Conservation (phyloP, 2,329 filamentous ascomycete species). For the Claviceps quebecensis region DNA sequence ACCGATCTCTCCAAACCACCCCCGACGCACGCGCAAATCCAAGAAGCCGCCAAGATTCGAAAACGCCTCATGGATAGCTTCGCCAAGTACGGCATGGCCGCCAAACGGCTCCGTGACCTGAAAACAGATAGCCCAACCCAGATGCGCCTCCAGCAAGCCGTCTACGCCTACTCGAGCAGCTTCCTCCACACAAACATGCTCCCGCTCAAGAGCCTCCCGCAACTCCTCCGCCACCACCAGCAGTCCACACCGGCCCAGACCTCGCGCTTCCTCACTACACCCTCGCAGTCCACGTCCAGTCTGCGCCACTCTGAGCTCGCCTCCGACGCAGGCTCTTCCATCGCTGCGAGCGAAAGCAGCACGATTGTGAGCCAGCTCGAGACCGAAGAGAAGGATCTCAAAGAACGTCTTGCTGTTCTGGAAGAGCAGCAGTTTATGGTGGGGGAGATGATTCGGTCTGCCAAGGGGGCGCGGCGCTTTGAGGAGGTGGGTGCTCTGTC, state of each 20-base stretch:
- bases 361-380: constrained; percentile 49
- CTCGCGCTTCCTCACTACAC: constrained; percentile 19
- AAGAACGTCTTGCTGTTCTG: constrained; percentile 67
- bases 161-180: constrained; percentile 67
- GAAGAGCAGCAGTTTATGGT: constrained; percentile 90
- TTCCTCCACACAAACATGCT: constrained; percentile 89
- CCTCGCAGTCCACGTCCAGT: constrained; percentile 23
- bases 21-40: constrained; percentile 51
- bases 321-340: constrained; percentile 31
- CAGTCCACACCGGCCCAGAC: constrained; percentile 8
- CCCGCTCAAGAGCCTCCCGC: constrained; percentile 62
- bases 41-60: constrained; percentile 79
- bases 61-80: constrained; percentile 82
- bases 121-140: constrained; percentile 61
- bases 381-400: constrained; percentile 67
- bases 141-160: constrained; percentile 59
- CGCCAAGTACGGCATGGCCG: constrained; percentile 71
- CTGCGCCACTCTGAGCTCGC: constrained; percentile 34
- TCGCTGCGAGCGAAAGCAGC: constrained; percentile 33
- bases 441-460: constrained; percentile 67
- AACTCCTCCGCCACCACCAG: constrained; percentile 37
- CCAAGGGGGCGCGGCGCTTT: constrained; percentile 62
- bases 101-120: constrained; percentile 67
- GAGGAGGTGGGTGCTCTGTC: constrained; percentile 74
- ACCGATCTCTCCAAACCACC: constrained; percentile 27